Evolutionary conservation across 2,329 filamentous ascomycete species (phyloP).

Genomic region (Alternaria angustiovoidea): DNA sequence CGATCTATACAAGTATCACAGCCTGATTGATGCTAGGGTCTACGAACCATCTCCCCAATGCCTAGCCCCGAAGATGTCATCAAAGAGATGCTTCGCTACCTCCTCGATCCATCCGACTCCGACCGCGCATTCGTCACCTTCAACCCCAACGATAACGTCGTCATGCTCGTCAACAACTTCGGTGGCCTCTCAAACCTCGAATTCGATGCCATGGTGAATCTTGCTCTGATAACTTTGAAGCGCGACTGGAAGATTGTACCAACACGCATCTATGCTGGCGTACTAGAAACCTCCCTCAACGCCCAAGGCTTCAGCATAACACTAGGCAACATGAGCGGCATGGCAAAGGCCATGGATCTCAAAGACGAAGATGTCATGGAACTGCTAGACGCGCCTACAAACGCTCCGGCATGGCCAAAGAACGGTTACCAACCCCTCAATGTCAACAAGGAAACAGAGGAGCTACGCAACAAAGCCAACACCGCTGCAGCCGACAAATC

Average conservation of each 20-base stretch:
- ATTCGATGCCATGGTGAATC: conserved; percentile 57
- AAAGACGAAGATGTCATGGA: conserved; percentile 54
- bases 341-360: conserved; percentile 53
- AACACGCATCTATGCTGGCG: conserved; percentile 56
- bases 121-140: conserved; percentile 61
- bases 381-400: conserved; percentile 61
- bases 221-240: conserved; percentile 53
- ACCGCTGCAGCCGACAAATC: conserved; percentile 30
- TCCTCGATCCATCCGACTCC: conserved; percentile 57
- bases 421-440: conserved; percentile 52
- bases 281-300: conserved; percentile 64
- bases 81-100: conserved; percentile 58
- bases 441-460: conserved; percentile 36
- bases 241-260: conserved; percentile 60
- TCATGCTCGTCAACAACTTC: conserved; percentile 60
- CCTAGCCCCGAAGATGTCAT: conserved; percentile 60
- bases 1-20: background rate
- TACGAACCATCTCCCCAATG: conserved; percentile 57
- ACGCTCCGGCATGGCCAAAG: conserved; percentile 61
- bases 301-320: conserved; percentile 66
- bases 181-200: conserved; percentile 59
- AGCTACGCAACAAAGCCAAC: conserved; percentile 41
- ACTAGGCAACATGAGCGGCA: conserved; percentile 60
- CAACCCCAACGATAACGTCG: conserved; percentile 54
- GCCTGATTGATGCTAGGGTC: conserved; percentile 40